Conservation (phyloP, 2,329 filamentous ascomycete species). For the Xylaria sp. region DNA sequence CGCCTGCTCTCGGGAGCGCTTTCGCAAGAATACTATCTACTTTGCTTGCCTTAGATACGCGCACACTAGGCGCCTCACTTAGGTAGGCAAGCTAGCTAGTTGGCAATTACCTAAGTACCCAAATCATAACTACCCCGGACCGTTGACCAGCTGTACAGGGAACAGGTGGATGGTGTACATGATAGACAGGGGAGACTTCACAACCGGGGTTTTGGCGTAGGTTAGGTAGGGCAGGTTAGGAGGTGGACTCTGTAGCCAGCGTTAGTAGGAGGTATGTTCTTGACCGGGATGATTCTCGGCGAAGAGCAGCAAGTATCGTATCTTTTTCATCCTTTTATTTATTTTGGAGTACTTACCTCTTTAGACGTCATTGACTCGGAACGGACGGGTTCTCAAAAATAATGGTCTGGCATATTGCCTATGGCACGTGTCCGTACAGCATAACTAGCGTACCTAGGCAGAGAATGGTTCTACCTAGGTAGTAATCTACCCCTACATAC, state of each 20-base stretch:
- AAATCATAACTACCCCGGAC: slow-evolving; percentile 23
- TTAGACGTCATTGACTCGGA: too few species aligned
- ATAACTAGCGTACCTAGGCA: too few species aligned
- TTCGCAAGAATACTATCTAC: not conserved
- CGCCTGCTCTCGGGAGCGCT: slow-evolving; percentile 6
- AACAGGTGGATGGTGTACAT: slow-evolving; percentile 25
- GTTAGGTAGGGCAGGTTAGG: too few species aligned
- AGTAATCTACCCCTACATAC: too few species aligned
- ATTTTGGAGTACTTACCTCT: not conserved
- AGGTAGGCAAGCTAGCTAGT: too few species aligned
- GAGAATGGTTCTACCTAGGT: too few species aligned
- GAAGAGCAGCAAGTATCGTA: not conserved
- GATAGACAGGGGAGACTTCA: slow-evolving; percentile 7
- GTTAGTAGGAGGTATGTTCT: slow-evolving; percentile 3
- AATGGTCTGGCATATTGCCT: too few species aligned
- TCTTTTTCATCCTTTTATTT: not conserved
- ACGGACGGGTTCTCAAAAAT: too few species aligned
- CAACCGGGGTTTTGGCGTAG: slow-evolving; percentile 1
- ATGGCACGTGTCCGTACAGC: too few species aligned
- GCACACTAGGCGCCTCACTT: too few species aligned
- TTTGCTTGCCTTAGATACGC: too few species aligned
- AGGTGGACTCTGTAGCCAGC: not conserved
- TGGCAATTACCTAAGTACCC: too few species aligned
- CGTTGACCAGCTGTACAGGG: slow-evolving; percentile 35
- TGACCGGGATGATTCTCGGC: not conserved